Conservation (phyloP, 352 stramenopile species). For the Phytophthora multivora region DNA sequence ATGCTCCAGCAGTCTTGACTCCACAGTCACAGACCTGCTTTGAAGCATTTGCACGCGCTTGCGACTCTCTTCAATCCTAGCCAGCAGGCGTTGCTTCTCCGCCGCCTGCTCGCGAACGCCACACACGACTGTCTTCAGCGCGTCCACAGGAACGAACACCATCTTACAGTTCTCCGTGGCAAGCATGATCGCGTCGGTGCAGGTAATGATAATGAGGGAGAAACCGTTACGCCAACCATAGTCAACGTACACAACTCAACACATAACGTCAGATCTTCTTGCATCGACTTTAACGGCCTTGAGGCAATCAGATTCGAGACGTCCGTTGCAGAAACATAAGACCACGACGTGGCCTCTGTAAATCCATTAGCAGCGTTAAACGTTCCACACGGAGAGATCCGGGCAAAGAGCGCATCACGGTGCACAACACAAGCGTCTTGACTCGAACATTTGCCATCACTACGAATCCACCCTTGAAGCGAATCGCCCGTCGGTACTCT, state of each 20-base stretch:
- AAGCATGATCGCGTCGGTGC: neutral
- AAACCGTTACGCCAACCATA: neutral
- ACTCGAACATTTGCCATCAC: too few species aligned
- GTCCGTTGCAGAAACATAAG: too few species aligned
- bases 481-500: too few species aligned
- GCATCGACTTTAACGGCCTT: neutral
- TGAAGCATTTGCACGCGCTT: constrained; percentile 44
- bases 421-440: too few species aligned
- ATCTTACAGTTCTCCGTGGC: constrained; percentile 15
- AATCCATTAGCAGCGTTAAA: too few species aligned
- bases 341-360: too few species aligned
- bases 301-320: too few species aligned
- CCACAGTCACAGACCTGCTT: constrained; percentile 44
- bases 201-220: neutral
- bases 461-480: too few species aligned
- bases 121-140: constrained; percentile 44
- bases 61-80: constrained; percentile 41
- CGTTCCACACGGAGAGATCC: too few species aligned
- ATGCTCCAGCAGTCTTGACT: constrained; percentile 54
- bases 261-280: too few species aligned
- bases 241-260: neutral
- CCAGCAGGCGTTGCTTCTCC: constrained; percentile 42
- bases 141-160: constrained; percentile 50
- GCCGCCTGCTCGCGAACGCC: constrained; percentile 40
- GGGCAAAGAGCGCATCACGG: too few species aligned